Conservation (phyloP, 371 early-diverging fungal genomes). For the Apophysomyces sp. region DNA sequence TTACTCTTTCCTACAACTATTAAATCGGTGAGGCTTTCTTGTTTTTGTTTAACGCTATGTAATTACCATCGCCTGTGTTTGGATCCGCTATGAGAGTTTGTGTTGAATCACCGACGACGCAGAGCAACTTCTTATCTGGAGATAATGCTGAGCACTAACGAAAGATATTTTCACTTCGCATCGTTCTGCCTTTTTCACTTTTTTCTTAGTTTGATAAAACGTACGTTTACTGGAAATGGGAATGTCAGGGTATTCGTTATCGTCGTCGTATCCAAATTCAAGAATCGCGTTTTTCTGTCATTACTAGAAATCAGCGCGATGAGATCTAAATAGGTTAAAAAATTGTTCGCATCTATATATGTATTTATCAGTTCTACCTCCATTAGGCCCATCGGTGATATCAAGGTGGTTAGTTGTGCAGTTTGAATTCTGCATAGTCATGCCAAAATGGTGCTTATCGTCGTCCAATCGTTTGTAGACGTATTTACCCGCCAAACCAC, state of each 20-base stretch:
- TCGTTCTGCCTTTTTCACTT: neutral
- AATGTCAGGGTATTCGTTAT: slow-evolving; percentile 37
- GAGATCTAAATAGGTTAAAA: neutral
- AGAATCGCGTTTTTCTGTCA: slow-evolving; percentile 47
- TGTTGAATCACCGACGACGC: slow-evolving; percentile 74
- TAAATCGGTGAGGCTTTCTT: no score
- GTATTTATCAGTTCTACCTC: slow-evolving; percentile 17
- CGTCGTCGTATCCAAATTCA: slow-evolving; percentile 52
- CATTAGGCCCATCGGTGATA: slow-evolving; percentile 33
- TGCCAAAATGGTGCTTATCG: slow-evolving; percentile 29
- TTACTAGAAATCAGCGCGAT: slow-evolving; percentile 60
- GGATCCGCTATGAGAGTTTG: slow-evolving; percentile 60
- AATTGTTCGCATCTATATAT: neutral
- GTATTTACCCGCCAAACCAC: slow-evolving; percentile 51
- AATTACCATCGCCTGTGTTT: slow-evolving; percentile 48
- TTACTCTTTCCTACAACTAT: slow-evolving; percentile 20
- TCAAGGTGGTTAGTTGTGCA: slow-evolving; percentile 72
- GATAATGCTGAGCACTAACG: slow-evolving; percentile 68
- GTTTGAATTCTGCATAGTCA: slow-evolving; percentile 23
- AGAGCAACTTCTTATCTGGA: slow-evolving; percentile 66
- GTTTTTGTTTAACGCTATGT: neutral
- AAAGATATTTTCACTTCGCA: neutral
- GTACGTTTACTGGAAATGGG: slow-evolving; percentile 73
- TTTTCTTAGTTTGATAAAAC: neutral
- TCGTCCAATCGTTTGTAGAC: slow-evolving; percentile 24